A percentile compares a stretch with the other conserved stretches of the same genome.
These are phyloP conservation scores for Sanguinoderma infundibulare DNA, from an alignment of 1,284 basidiomycete genomes.

Conservation along the genomic window DNA sequence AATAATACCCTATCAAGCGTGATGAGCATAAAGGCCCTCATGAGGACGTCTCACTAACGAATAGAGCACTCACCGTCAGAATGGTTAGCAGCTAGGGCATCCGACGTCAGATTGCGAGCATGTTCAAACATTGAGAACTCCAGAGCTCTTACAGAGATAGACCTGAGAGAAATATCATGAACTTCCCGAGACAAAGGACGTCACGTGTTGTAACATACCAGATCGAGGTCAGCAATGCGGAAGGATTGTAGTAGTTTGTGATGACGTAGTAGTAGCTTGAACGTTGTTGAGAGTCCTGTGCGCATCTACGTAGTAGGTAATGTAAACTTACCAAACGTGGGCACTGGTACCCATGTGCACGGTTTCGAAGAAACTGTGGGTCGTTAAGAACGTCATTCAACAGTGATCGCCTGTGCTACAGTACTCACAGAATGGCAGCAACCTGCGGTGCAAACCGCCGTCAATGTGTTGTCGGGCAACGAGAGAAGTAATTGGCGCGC, in stretches of 20 bases:
- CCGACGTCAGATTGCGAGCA: too few species aligned
- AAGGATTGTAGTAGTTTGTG: neutral
- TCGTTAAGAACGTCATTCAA: too few species aligned
- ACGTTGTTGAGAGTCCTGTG: too few species aligned
- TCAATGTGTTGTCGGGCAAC: too few species aligned
- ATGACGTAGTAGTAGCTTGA: conserved; percentile 9
- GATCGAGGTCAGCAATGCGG: neutral
- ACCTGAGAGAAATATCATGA: too few species aligned
- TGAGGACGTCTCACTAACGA: too few species aligned
- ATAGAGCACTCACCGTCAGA: neutral
- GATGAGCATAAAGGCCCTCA: too few species aligned
- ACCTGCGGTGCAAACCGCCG: neutral
- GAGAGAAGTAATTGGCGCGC: too few species aligned
- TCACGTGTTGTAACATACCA: neutral
- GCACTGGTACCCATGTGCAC: conserved; percentile 7
- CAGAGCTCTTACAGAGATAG: too few species aligned
- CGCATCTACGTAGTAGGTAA: neutral
- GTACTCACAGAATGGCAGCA: neutral
- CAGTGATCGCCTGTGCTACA: too few species aligned
- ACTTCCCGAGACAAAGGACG: too few species aligned
- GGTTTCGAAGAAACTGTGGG: conserved; percentile 6
- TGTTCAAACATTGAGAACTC: too few species aligned
- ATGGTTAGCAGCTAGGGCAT: neutral
- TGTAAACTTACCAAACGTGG: conserved; percentile 10
- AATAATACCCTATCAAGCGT: neutral